Conservation (phyloP, 345 rosid species). For the Syzygium aqueum region DNA sequence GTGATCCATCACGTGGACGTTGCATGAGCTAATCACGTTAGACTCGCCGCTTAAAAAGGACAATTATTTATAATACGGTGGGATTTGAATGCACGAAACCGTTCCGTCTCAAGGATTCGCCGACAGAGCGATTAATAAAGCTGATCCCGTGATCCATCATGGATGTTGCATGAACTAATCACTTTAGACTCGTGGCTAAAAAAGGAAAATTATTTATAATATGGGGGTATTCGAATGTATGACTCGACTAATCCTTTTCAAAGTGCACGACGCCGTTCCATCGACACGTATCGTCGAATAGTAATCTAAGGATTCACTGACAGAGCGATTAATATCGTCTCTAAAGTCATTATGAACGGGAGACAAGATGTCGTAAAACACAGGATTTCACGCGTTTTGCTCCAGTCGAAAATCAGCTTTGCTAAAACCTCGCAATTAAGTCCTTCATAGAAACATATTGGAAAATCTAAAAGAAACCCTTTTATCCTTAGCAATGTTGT, state of each 20-base stretch:
- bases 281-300: not conserved
- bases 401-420: not conserved
- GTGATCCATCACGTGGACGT: not conserved
- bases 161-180: not conserved
- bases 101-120: not conserved
- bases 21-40: not conserved
- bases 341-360: not conserved
- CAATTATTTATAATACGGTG: not conserved
- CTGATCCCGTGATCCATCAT: not conserved
- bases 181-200: not conserved
- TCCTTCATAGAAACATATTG: not conserved
- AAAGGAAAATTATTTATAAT: not conserved
- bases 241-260: not conserved
- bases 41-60: not conserved
- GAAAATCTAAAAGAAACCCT: not conserved
- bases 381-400: not conserved
- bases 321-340: not conserved
- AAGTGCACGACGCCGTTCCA: not conserved
- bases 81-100: not conserved
- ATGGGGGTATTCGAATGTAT: not conserved
- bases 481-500: not conserved
- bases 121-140: not conserved
- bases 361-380: not conserved
- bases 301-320: not conserved
- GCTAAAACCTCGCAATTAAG: not conserved